phyloP scores from a whole-genome alignment of 192 early-diverging fungal species.

The Helicostylum pulchrum region DNA sequence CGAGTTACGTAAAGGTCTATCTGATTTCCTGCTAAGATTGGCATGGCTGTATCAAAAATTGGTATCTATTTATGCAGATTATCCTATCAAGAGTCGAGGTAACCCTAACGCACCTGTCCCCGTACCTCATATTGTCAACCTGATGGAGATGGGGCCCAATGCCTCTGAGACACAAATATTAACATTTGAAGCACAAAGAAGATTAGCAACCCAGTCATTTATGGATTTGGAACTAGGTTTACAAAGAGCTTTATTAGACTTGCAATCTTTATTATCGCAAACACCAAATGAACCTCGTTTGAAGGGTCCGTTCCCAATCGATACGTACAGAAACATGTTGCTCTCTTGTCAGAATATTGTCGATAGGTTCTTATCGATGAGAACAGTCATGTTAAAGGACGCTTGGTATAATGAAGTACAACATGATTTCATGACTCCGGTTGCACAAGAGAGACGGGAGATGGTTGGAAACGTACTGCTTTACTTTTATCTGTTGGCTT shows the following conservation, averaged over 20 bases:
- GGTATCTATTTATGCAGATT: slow-evolving; percentile 50
- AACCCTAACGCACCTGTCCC: not conserved
- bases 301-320: slow-evolving; percentile 72
- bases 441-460: slow-evolving; percentile 58
- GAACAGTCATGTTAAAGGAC: slow-evolving; percentile 63
- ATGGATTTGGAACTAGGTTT: slow-evolving; percentile 69
- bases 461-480: slow-evolving; percentile 73
- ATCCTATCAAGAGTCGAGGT: not conserved
- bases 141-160: not conserved
- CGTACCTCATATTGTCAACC: not conserved
- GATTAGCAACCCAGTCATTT: slow-evolving; percentile 52
- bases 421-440: slow-evolving; percentile 58
- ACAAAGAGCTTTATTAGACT: slow-evolving; percentile 61
- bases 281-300: slow-evolving; percentile 82
- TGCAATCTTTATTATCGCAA: slow-evolving; percentile 59
- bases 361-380: slow-evolving; percentile 74
- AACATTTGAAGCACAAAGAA: slow-evolving; percentile 17
- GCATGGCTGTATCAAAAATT: slow-evolving; percentile 71
- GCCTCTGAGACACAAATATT: slow-evolving; percentile 24
- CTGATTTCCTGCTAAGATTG: slow-evolving; percentile 67
- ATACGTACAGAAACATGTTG: slow-evolving; percentile 63
- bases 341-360: slow-evolving; percentile 74
- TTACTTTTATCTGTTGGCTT: slow-evolving; percentile 78
- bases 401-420: slow-evolving; percentile 50
- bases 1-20: slow-evolving; percentile 72